Evolutionary conservation across 371 early-diverging fungal species (phyloP).

Genomic region (Smittium culicis): DNA sequence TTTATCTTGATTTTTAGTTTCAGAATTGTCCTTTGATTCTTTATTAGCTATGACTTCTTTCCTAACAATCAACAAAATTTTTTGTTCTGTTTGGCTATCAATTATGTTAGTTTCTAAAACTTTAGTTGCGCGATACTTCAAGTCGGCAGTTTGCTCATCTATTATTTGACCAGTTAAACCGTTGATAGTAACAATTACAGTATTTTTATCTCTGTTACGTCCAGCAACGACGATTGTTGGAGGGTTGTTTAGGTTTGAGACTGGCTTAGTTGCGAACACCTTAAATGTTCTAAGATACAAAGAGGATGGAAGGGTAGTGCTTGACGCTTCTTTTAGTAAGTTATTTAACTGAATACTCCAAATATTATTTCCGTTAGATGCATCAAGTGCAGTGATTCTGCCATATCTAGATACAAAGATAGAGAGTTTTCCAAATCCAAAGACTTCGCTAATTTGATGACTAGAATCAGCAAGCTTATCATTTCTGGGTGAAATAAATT

Average conservation of each 20-base stretch:
- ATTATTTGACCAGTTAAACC: conserved; percentile 10
- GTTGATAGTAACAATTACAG: conserved; percentile 6
- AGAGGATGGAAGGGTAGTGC: neutral
- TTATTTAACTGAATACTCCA: conserved; percentile 39
- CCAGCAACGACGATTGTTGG: conserved; percentile 58
- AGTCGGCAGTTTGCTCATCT: neutral
- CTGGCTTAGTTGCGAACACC: conserved; percentile 21
- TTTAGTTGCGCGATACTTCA: neutral
- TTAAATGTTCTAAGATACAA: neutral
- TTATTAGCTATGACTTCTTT: too few species aligned
- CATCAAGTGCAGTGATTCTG: conserved; percentile 68
- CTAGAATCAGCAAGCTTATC: conserved; percentile 18
- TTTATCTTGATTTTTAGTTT: neutral
- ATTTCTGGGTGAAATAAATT: conserved; percentile 14
- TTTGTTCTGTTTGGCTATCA: conserved; percentile 2
- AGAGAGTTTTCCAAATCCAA: conserved; percentile 73
- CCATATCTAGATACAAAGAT: conserved; percentile 62
- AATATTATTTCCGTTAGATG: conserved; percentile 51
- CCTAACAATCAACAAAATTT: conserved; percentile 4
- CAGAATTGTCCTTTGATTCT: neutral
- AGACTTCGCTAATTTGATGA: conserved; percentile 39
- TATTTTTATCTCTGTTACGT: conserved; percentile 32
- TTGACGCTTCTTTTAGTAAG: conserved; percentile 33
- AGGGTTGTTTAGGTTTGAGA: neutral
- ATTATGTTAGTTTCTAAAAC: neutral